These are phyloP conservation scores for Colletotrichum sublineola DNA, from an alignment of 2,329 filamentous ascomycete genomes.

Conservation along the genomic window DNA sequence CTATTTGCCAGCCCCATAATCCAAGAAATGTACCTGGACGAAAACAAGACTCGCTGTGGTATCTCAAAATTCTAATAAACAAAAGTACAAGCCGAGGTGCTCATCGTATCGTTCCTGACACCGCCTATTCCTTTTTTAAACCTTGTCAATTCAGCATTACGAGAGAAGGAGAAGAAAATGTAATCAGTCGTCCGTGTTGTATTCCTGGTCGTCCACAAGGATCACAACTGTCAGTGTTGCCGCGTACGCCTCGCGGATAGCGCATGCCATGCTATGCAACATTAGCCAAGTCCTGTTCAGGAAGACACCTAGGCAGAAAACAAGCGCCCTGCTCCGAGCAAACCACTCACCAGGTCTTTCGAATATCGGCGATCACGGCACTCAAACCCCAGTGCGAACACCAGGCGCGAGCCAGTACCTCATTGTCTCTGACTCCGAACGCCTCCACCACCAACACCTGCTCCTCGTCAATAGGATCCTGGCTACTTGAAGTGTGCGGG, in stretches of 20 bases:
- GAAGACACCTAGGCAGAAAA: neutral
- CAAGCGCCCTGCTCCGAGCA: neutral
- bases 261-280: slow-evolving; percentile 73
- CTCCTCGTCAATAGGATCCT: slow-evolving; percentile 67
- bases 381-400: slow-evolving; percentile 81
- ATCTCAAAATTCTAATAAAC: slow-evolving; percentile 32
- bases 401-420: slow-evolving; percentile 82
- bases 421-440: slow-evolving; percentile 80
- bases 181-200: slow-evolving; percentile 38
- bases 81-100: slow-evolving; percentile 14
- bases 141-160: slow-evolving; percentile 15
- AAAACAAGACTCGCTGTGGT: slow-evolving; percentile 37
- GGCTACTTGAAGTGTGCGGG: slow-evolving; percentile 42
- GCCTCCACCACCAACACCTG: slow-evolving; percentile 80
- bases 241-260: slow-evolving; percentile 81
- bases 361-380: slow-evolving; percentile 77
- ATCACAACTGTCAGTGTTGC: slow-evolving; percentile 80
- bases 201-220: slow-evolving; percentile 64
- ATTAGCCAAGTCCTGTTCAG: neutral
- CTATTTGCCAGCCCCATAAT: neutral
- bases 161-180: neutral
- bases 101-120: neutral
- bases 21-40: neutral
- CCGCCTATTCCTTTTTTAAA: slow-evolving; percentile 4
- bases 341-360: slow-evolving; percentile 72